A percentile compares a stretch with the other conserved stretches of the same genome.
phyloP scores from a whole-genome alignment of 192 early-diverging fungal species.

The Thoreauomyces humboldtii region DNA sequence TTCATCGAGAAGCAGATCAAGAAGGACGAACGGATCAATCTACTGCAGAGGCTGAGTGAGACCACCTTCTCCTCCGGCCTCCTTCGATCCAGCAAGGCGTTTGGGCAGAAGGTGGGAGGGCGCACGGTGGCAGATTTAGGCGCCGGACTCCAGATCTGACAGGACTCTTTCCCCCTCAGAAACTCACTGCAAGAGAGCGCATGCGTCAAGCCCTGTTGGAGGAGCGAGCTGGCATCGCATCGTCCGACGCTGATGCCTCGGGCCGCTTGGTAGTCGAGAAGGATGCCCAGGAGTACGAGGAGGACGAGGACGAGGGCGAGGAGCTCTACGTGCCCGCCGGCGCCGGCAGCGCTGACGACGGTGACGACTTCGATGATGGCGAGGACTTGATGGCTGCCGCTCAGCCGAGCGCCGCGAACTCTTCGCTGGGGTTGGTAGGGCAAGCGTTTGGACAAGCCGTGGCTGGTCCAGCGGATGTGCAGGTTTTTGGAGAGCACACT shows the following conservation, averaged over 20 bases:
- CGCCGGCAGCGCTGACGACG: no score
- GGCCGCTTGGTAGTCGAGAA: slow-evolving; percentile 33
- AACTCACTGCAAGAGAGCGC: slow-evolving; percentile 44
- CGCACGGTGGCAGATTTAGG: no score
- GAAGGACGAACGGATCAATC: slow-evolving; percentile 51
- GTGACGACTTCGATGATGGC: no score
- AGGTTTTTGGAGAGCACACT: slow-evolving; percentile 14
- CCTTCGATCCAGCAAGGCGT: slow-evolving; percentile 40
- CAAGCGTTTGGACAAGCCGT: slow-evolving; percentile 26
- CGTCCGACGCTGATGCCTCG: slow-evolving; percentile 33
- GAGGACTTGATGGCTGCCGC: no score
- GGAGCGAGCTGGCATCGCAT: slow-evolving; percentile 41
- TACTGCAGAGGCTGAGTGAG: slow-evolving; percentile 50
- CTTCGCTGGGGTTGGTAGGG: background rate
- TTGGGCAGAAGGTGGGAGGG: slow-evolving; percentile 29
- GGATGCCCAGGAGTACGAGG: slow-evolving; percentile 29
- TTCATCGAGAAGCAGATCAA: slow-evolving; percentile 57
- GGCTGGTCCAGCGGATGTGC: slow-evolving; percentile 12
- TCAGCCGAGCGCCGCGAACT: background rate
- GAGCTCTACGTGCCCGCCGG: background rate
- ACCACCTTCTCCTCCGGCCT: slow-evolving; percentile 36
- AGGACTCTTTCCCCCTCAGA: slow-evolving; percentile 20
- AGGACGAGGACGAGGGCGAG: slow-evolving; percentile 5
- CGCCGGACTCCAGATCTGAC: no score
- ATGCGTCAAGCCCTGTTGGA: slow-evolving; percentile 44